Percentiles rank a stretch among this genome's conserved stretches.
phyloP scores from a whole-genome alignment of 2,329 filamentous ascomycete species.

The Fusarium anthophilum region DNA sequence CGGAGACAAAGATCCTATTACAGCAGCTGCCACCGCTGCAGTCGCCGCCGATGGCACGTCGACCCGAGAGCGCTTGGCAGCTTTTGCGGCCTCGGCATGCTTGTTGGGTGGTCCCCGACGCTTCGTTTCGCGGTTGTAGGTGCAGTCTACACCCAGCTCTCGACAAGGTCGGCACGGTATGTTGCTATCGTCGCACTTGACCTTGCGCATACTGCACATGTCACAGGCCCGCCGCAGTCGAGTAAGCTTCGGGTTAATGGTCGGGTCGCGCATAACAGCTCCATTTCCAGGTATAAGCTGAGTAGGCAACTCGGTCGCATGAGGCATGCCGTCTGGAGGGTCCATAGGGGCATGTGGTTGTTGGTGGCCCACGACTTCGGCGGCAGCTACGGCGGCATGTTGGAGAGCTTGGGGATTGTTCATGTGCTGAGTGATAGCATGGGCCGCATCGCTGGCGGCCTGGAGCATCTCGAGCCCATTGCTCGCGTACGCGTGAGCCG shows the following conservation, averaged over 20 bases:
- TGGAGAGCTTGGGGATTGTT: slow-evolving; percentile 52
- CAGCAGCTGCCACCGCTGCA: slow-evolving; percentile 18
- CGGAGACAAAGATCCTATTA: slow-evolving; percentile 47
- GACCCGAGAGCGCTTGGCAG: slow-evolving; percentile 58
- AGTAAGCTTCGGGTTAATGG: slow-evolving; percentile 61
- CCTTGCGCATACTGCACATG: slow-evolving; percentile 70
- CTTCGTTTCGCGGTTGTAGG: slow-evolving; percentile 66
- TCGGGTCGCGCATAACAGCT: slow-evolving; percentile 50
- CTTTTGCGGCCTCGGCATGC: slow-evolving; percentile 64
- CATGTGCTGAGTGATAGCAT: slow-evolving; percentile 45
- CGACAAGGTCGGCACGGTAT: slow-evolving; percentile 66
- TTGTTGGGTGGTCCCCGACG: slow-evolving; percentile 68
- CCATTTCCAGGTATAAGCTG: slow-evolving; percentile 39
- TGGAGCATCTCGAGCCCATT: slow-evolving; percentile 58
- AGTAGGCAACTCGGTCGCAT: slow-evolving; percentile 34
- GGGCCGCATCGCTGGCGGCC: slow-evolving; percentile 56
- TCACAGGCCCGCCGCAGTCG: slow-evolving; percentile 68
- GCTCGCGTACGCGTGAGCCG: slow-evolving; percentile 56
- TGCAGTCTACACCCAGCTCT: slow-evolving; percentile 67
- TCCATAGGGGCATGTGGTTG: slow-evolving; percentile 29
- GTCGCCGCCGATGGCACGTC: slow-evolving; percentile 44
- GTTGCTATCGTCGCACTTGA: slow-evolving; percentile 67
- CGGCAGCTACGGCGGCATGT: slow-evolving; percentile 50
- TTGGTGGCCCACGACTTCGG: slow-evolving; percentile 42
- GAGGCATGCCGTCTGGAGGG: slow-evolving; percentile 26